phyloP scores from a whole-genome alignment of 352 stramenopile species.

The Achlya hypogyna region DNA sequence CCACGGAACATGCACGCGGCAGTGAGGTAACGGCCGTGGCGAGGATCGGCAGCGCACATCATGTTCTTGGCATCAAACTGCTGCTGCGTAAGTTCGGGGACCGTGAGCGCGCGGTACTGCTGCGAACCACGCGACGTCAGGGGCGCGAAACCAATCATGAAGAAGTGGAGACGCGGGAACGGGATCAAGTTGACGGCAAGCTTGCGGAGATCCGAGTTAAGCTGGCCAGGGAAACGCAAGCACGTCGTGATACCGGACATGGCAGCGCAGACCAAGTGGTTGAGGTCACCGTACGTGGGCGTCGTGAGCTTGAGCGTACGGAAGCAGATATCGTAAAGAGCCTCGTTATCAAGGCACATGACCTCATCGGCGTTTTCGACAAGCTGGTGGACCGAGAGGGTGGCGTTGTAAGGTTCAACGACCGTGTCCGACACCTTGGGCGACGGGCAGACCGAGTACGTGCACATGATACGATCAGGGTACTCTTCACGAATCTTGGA shows the following conservation, averaged over 20 bases:
- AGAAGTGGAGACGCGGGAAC: constrained; percentile 99
- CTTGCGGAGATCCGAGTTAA: constrained; percentile 99
- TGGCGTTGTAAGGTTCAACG: constrained; percentile 99
- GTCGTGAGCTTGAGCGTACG: constrained; percentile 98
- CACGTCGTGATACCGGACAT: constrained; percentile 99
- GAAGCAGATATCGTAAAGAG: constrained; percentile 99
- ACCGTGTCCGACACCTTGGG: constrained; percentile 98
- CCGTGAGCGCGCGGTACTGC: constrained; percentile 96
- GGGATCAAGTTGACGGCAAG: constrained; percentile 98
- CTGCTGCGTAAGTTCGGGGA: constrained; percentile 97
- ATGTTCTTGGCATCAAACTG: constrained; percentile 99
- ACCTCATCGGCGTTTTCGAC: constrained; percentile 99
- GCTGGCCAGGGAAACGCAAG: constrained; percentile 96
- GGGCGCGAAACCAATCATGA: constrained; percentile 98
- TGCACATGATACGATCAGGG: constrained; percentile 98
- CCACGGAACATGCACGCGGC: constrained; percentile 99
- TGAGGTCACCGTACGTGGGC: constrained; percentile 97
- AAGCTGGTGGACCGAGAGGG: constrained; percentile 98
- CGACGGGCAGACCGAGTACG: constrained; percentile 98
- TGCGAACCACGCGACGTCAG: constrained; percentile 93
- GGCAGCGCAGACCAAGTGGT: constrained; percentile 97
- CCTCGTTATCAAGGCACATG: constrained; percentile 99
- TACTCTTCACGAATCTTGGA: constrained; percentile 99
- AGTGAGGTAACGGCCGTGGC: constrained; percentile 98
- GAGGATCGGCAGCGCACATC: constrained; percentile 99